Evolutionary conservation across 2,329 filamentous ascomycete species (phyloP), one percentile per base, ranked within the genome.

Genomic region (Curvularia verruculosa): DNA sequence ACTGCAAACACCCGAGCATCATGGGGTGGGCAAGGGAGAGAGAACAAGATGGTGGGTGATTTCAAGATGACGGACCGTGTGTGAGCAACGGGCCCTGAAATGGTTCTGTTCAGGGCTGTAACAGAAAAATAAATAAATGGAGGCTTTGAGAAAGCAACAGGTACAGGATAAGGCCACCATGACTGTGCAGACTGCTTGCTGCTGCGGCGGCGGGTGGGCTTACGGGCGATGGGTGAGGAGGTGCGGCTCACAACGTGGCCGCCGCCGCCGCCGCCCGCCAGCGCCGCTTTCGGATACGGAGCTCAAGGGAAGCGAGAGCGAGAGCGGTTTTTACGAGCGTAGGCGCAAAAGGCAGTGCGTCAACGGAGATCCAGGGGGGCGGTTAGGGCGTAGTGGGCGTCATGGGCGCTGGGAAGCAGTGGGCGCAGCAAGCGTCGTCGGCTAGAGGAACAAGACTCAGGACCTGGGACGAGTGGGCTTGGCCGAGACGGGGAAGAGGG

Each of bases 221-320:
- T 40, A 37, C 28, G 36, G 39, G 31, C 31, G 34, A 15, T 47
- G 49, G 54, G 43, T 21, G 47, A 56, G 58, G 23, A 49, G 45
- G 47, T 61, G 65, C 67, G 67, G 69, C 68, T 74, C 65, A 68
- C 54, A 70, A 69, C 68, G 69, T 70, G 67, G 70, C 54, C 68
- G 71, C 69, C 68, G 61, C 56, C 60, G 29, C 26, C 26, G 26
- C 29, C 39, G 18, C 26, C 26, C 26, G 26, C 29, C 39, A 19
- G 9, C 9, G 39, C 39, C 21, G 43, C 43, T 23, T 31, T 53
- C 63, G 59, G 62, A 54, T 49, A 55, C 65, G 44, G 60, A 64
- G 54, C 43, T 56, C 50, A 46, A 31, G 51, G 39, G 50, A 52
- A 41, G 45, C 40, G 41, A 58, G 45, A 52, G 54, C 60, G 55